Evolutionary conservation across 2,329 filamentous ascomycete species (phyloP), one percentile per base, ranked within the genome.

Genomic region (Metarhizium anisopliae): DNA sequence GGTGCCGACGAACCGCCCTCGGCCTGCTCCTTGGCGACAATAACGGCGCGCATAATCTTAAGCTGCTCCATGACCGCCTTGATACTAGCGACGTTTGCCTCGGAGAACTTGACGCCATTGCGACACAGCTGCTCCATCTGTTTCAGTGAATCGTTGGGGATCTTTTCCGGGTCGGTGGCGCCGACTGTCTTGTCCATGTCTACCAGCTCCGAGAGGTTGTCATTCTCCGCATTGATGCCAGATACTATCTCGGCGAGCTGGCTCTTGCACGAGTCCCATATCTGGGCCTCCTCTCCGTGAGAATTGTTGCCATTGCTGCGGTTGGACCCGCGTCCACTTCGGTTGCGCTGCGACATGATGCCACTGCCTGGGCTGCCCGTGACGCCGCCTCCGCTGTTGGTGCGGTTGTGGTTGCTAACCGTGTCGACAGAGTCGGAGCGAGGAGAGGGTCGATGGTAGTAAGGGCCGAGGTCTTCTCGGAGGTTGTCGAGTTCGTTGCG

Each of bases 311-410:
- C 72, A 51, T 73, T 75, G 64, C 74, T 76, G 47, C 74, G 70
- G 64, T 72, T 73, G 45, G 71, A 73, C 43, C 72, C 73, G 59
- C 74, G 73, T 53, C 72, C 72, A 61, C 72, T 74, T 55, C 74
- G 72, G 58, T 73, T 74, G 58, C 73, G 68, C 63, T 75, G 73
- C 47, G 73, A 74, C 73, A 75, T 76, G 54, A 62, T 54, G 53
- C 10, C 47, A 43, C 52, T 52, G 29, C 43, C 30, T 14, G 51
- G 50, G 25, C 47, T 55, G 38, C 49, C 56, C 3, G 53, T 47
- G 20, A 20, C 45, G 20, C 20, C 55, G 60, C 35, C 60, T 58
- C 36, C 57, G 60, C 55, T 63, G 35, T 32, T 47, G 51, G 43
- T 52, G 25, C 36, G 38, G 30, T 55, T 47, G 57, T 47, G 59